phyloP scores from a whole-genome alignment of 148 eudicot genomes.

The Limonium bicolor region DNA sequence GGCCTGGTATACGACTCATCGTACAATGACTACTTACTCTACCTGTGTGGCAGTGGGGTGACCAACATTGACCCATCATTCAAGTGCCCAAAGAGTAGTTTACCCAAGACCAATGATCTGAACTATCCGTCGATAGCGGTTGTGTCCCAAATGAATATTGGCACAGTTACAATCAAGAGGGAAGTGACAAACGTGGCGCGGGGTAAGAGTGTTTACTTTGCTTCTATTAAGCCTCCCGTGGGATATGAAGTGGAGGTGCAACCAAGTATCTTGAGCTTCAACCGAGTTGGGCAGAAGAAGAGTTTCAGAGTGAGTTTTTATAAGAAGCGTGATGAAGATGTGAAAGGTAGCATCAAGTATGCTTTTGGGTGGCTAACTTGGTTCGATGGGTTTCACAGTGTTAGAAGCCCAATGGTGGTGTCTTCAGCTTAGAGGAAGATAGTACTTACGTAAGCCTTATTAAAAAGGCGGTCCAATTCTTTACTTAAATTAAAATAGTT shows the following conservation, averaged over 20 bases:
- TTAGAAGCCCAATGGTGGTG: constrained; percentile 57
- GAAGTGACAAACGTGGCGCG: constrained; percentile 57
- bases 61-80: constrained; percentile 23
- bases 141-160: constrained; percentile 34
- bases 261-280: constrained; percentile 36
- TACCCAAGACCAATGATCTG: constrained; percentile 26
- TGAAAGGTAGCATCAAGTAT: constrained; percentile 7
- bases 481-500: no score
- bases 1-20: constrained; percentile 84
- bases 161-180: constrained; percentile 27
- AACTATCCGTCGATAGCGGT: constrained; percentile 70
- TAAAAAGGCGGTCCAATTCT: no score
- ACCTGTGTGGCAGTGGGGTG: constrained; percentile 38
- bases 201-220: constrained; percentile 27
- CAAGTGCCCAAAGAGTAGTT: constrained; percentile 41
- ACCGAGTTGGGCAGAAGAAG: constrained; percentile 35
- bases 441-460: no score
- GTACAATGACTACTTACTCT: constrained; percentile 55
- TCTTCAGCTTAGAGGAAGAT: constrained; percentile 4
- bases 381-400: constrained; percentile 53
- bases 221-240: constrained; percentile 29
- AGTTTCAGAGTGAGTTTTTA: constrained; percentile 45
- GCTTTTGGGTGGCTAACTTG: constrained; percentile 56
- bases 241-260: constrained; percentile 40
- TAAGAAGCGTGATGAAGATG: constrained; percentile 12